Evolutionary conservation across 2,329 filamentous ascomycete genomes (phyloP).

Genomic region (Aspergillus pseudotamarii): DNA sequence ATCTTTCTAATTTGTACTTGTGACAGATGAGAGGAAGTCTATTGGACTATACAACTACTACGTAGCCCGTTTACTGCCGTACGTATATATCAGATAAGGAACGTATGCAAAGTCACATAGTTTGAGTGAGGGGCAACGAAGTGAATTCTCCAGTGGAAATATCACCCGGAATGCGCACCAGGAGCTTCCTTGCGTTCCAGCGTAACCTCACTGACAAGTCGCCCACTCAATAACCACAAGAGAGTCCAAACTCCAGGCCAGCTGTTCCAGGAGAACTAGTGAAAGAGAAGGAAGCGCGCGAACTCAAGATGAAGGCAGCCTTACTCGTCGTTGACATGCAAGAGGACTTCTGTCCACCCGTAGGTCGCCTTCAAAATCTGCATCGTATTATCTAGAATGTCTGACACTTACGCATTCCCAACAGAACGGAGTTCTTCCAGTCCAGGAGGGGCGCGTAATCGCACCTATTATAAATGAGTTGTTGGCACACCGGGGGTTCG

Average conservation of each 20-base stretch:
- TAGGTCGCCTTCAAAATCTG: constrained; percentile 48
- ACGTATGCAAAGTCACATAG: neutral
- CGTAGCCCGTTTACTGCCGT: neutral
- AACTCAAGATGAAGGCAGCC: constrained; percentile 48
- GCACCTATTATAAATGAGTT: constrained; percentile 73
- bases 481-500: constrained; percentile 67
- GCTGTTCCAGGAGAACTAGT: neutral
- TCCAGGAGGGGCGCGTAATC: constrained; percentile 72
- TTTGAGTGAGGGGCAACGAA: neutral
- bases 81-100: neutral
- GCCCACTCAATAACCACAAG: neutral
- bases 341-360: constrained; percentile 91
- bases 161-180: neutral
- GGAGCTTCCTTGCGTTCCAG: neutral
- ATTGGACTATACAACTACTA: neutral
- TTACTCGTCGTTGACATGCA: constrained; percentile 84
- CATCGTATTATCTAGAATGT: constrained; percentile 3
- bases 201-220: neutral
- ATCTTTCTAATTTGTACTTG: neutral
- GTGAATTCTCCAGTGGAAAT: neutral
- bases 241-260: neutral
- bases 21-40: neutral
- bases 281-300: neutral
- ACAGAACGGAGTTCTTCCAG: constrained; percentile 81
- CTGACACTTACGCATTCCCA: constrained; percentile 2